Conservation (phyloP, 768 basidiomycete genomes). For the Pisolithus orientalis region DNA sequence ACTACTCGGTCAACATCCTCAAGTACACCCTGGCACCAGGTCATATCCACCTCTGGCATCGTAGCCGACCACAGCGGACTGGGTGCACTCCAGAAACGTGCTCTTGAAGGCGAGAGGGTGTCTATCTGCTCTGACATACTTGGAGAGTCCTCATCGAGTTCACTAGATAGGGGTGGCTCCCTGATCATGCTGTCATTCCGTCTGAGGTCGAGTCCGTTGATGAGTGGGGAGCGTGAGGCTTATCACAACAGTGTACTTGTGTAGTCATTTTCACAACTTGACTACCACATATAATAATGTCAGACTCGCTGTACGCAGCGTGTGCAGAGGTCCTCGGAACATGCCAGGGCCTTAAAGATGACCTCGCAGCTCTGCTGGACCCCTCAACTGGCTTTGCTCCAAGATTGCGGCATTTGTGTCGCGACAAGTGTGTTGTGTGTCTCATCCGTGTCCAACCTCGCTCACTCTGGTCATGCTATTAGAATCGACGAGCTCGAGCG, state of each 20-base stretch:
- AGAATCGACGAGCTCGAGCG: constrained; percentile 53
- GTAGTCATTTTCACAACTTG: too few species aligned
- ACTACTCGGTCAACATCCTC: constrained; percentile 53
- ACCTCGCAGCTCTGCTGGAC: constrained; percentile 56
- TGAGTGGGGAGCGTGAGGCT: constrained; percentile 16
- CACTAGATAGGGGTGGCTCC: constrained; percentile 58
- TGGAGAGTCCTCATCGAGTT: constrained; percentile 56
- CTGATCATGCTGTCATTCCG: constrained; percentile 18
- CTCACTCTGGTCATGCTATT: not conserved
- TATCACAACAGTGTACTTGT: too few species aligned
- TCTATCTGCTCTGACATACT: constrained; percentile 48
- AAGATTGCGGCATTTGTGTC: constrained; percentile 43
- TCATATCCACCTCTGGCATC: constrained; percentile 57
- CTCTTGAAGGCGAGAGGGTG: constrained; percentile 70
- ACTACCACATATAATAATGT: constrained; percentile 14
- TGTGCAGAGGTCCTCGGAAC: constrained; percentile 62
- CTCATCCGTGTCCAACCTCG: not conserved
- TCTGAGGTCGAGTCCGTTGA: constrained; percentile 11
- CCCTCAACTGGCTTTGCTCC: constrained; percentile 69
- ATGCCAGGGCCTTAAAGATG: constrained; percentile 49
- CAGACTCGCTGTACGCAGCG: constrained; percentile 46
- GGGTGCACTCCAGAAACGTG: constrained; percentile 61
- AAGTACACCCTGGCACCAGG: constrained; percentile 74
- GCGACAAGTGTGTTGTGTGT: constrained; percentile 41
- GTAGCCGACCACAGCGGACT: constrained; percentile 72